Evolutionary conservation across 2,329 filamentous ascomycete species (phyloP), one percentile per base, ranked within the genome.

Genomic region (Neofusicoccum cordaticola): DNA sequence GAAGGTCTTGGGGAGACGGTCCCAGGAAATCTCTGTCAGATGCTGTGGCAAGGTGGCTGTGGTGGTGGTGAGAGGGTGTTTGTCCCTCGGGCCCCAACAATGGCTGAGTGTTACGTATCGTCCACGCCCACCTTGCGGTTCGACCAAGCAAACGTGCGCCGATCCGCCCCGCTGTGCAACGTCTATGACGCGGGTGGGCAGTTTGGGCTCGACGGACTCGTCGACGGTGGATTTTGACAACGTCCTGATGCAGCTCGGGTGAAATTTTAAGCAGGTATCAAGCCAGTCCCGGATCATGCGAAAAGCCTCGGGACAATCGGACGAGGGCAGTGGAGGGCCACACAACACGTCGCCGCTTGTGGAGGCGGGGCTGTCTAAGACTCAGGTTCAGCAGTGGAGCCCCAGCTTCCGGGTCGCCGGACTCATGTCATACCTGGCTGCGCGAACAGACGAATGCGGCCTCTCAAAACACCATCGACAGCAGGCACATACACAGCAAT

Each of bases 271-370:
- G 60, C 68, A 72, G 35, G 68, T 56, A n/a, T 57, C 56, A 51
- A 71, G 63, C 69, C 69, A 72, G 22, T 67, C 63, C 42, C 67
- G 41, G 41, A 69, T 68, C 58, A 71, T 66, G 44, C 65, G 15
- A 51, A 66, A 71, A 8, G 70, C 68, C 52, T 68, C 66, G 56
- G 71, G 70, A 42, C 69, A 72, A 58, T 70, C 68, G 63, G 71
- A 71, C 31, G 70, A 65, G 50, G 67, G 60, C 48, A 70, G 57
- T 15, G 66, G 22, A 41, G 67, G 66, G n/a, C 66, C 63, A 53
- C 65, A 64, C 53, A 68, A 65, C 17, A 70, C 60, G 37, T 70
- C 66, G 63, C 69, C 68, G 67, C 68, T 70, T 56, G 65, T 35
- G 34, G 66, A 68, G 37, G 66, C 69, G 53, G 67, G 64, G 57